Percentiles rank a stretch among this genome's conserved stretches.
Evolutionary conservation across 2,329 filamentous ascomycete species (phyloP).

Genomic region (Stagonosporopsis tanaceti): DNA sequence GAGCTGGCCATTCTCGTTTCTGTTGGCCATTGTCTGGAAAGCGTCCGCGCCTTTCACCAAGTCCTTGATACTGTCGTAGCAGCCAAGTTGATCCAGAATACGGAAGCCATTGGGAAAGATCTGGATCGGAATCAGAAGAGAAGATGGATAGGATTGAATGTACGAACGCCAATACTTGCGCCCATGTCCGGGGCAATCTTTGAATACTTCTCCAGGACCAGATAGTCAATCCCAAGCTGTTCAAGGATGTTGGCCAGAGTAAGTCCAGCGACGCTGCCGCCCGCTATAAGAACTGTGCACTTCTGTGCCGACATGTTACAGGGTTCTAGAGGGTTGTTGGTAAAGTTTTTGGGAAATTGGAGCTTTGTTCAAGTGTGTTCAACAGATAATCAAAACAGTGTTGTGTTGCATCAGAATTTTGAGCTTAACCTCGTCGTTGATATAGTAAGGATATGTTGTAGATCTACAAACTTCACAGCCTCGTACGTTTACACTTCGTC

Average conservation of each 20-base stretch:
- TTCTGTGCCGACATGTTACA: background rate
- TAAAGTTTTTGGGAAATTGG: background rate
- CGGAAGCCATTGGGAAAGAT: slow-evolving; percentile 21
- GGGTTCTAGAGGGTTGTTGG: background rate
- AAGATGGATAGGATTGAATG: background rate
- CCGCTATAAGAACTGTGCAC: slow-evolving; percentile 18
- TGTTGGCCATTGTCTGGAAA: background rate
- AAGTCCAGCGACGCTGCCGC: slow-evolving; percentile 24
- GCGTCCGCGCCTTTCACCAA: background rate
- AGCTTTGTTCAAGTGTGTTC: background rate
- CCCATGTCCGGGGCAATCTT: slow-evolving; percentile 24
- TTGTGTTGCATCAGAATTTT: background rate
- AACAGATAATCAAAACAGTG: background rate
- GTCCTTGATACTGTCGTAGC: slow-evolving; percentile 3
- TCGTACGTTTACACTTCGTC: background rate
- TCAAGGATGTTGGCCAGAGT: slow-evolving; percentile 22
- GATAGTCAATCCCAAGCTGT: slow-evolving; percentile 20
- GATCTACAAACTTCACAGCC: background rate
- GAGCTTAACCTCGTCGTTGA: background rate
- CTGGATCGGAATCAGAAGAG: background rate
- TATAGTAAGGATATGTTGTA: background rate
- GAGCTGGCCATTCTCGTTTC: slow-evolving; percentile 1
- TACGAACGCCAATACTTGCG: slow-evolving; percentile 26
- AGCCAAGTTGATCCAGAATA: slow-evolving; percentile 31
- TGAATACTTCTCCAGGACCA: slow-evolving; percentile 23